A percentile compares a stretch with the other conserved stretches of the same genome.
phyloP scores from a whole-genome alignment of 768 basidiomycete genomes.

The Leccinum broughii region DNA sequence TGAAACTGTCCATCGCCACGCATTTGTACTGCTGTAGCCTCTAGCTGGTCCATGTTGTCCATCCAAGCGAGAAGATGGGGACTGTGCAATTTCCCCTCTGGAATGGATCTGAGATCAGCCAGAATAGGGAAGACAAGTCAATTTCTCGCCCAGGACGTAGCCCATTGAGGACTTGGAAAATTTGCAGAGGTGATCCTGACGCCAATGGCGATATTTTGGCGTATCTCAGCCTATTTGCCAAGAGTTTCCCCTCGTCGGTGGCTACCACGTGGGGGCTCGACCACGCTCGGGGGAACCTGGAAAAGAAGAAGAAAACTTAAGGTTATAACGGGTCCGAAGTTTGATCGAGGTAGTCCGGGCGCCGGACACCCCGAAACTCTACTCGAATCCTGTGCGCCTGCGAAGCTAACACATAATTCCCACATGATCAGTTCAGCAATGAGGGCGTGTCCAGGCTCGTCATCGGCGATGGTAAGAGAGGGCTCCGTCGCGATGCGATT shows the following conservation, averaged over 20 bases:
- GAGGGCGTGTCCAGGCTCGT: too few relatives aligned
- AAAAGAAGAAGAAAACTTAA: neutral
- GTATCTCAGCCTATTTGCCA: conserved; percentile 19
- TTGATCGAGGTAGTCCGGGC: neutral
- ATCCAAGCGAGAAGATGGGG: conserved; percentile 26
- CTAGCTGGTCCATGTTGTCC: conserved; percentile 10
- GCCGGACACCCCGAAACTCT: too few relatives aligned
- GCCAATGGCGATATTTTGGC: conserved; percentile 16
- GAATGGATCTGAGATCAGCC: conserved; percentile 30
- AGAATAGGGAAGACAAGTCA: conserved; percentile 33
- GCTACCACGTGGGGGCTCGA: conserved; percentile 32
- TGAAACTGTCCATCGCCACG: too few relatives aligned
- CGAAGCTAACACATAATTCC: too few relatives aligned
- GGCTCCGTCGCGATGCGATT: conserved; percentile 26
- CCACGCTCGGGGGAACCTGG: conserved; percentile 29
- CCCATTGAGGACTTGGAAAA: conserved; percentile 21
- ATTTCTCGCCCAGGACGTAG: conserved; percentile 26
- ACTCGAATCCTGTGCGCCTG: too few relatives aligned
- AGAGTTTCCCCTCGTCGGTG: conserved; percentile 23
- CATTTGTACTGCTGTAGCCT: conserved; percentile 17
- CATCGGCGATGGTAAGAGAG: conserved; percentile 15
- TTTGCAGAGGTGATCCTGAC: conserved; percentile 14
- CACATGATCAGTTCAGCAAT: too few relatives aligned
- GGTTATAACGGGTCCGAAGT: neutral
- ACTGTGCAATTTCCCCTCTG: conserved; percentile 20